Evolutionary conservation across 345 rosid genomes (phyloP).

Genomic region (Hibiscus syriacus): DNA sequence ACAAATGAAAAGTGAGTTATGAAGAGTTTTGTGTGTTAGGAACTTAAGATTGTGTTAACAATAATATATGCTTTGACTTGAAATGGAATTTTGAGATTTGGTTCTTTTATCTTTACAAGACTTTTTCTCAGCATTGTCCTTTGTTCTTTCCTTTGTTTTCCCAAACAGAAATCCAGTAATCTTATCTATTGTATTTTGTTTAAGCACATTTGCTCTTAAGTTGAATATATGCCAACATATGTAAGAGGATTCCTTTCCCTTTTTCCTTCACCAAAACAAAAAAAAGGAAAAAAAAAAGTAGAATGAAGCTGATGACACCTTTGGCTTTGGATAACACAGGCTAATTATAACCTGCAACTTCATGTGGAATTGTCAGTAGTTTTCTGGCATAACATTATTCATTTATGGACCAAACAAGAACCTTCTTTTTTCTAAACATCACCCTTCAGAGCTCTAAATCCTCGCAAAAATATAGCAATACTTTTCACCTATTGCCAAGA

Average conservation of each 20-base stretch:
- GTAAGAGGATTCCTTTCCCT: background rate
- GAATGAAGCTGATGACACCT: background rate
- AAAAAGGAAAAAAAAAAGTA: background rate
- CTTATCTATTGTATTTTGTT: background rate
- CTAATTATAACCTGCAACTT: slow-evolving; percentile 12
- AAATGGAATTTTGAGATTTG: slow-evolving; percentile 1
- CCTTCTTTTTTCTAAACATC: background rate
- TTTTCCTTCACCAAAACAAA: too few relatives aligned
- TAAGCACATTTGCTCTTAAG: background rate
- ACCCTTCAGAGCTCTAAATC: background rate
- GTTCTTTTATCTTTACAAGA: background rate
- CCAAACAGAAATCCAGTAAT: background rate
- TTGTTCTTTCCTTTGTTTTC: background rate
- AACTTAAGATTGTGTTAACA: too few relatives aligned
- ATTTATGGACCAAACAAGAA: background rate
- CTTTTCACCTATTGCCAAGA: background rate
- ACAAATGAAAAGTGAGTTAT: background rate
- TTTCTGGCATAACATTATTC: background rate
- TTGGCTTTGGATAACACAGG: background rate
- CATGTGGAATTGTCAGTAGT: slow-evolving; percentile 6
- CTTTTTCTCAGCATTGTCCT: background rate
- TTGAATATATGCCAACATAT: background rate
- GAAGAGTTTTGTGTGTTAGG: too few relatives aligned
- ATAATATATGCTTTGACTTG: slow-evolving; percentile 3
- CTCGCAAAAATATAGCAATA: slow-evolving; percentile 1